Conservation (phyloP, 164 flowering plant species). For the Platanus orientalis region DNA sequence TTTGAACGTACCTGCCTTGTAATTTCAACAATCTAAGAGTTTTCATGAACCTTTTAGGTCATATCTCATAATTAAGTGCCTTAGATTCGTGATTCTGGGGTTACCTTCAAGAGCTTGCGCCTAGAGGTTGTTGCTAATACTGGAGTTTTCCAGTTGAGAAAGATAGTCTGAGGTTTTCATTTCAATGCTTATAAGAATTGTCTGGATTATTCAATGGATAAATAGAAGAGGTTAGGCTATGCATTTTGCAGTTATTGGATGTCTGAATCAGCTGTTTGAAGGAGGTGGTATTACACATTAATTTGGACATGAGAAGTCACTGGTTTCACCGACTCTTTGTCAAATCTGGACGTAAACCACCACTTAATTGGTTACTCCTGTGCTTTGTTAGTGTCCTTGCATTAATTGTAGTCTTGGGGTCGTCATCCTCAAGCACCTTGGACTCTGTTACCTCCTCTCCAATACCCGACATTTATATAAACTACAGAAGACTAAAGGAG, state of each 20-base stretch:
- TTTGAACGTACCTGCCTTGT: not conserved
- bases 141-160: not conserved
- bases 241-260: slow-evolving; percentile 18
- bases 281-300: slow-evolving; percentile 6
- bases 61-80: not conserved
- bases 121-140: not conserved
- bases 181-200: slow-evolving; percentile 27
- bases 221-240: slow-evolving; percentile 20
- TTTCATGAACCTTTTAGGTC: not conserved
- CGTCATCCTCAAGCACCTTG: slow-evolving; percentile 45
- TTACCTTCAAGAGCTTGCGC: not conserved
- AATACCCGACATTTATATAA: slow-evolving; percentile 44
- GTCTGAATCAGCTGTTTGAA: slow-evolving; percentile 8
- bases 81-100: not conserved
- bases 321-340: slow-evolving; percentile 47
- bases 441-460: slow-evolving; percentile 30
- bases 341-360: slow-evolving; percentile 54
- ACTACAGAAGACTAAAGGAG: slow-evolving; percentile 74
- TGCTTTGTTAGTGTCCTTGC: slow-evolving; percentile 54
- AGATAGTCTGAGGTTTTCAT: not conserved
- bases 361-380: slow-evolving; percentile 60
- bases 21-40: not conserved
- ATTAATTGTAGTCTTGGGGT: slow-evolving; percentile 54
- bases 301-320: slow-evolving; percentile 80
- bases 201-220: slow-evolving; percentile 13